These are phyloP conservation scores for Perkinsus olseni DNA, from an alignment of 169 alveolate genomes.

Conservation along the genomic window DNA sequence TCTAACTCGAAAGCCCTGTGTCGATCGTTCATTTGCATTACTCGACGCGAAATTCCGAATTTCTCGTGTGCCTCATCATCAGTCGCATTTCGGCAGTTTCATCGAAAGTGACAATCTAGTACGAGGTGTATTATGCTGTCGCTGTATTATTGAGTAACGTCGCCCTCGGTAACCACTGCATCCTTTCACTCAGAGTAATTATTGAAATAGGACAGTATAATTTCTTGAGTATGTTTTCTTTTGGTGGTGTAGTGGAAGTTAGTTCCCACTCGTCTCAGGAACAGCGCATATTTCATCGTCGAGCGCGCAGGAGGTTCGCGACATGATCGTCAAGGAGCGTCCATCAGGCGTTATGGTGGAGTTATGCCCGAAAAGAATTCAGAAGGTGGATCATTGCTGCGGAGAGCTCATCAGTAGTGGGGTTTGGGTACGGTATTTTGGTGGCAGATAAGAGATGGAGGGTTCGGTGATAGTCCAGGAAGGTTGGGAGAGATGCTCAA, in stretches of 20 bases:
- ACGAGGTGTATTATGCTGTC: not conserved
- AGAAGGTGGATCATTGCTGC: not conserved
- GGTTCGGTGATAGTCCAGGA: not conserved
- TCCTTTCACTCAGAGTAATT: too few relatives aligned
- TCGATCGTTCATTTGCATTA: too few relatives aligned
- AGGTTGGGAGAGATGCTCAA: not conserved
- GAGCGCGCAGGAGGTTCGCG: not conserved
- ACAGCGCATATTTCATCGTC: not conserved
- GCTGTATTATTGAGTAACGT: not conserved
- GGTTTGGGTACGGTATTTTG: not conserved
- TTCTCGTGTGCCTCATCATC: not conserved
- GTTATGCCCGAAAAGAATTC: not conserved
- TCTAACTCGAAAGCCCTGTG: too few relatives aligned
- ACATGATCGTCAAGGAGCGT: not conserved
- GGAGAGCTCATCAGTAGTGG: not conserved
- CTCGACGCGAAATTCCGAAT: not conserved
- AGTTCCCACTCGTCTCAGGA: not conserved
- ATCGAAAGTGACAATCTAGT: not conserved
- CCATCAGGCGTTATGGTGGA: not conserved
- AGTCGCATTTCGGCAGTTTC: not conserved
- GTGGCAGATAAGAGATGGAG: not conserved
- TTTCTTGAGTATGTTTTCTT: too few relatives aligned
- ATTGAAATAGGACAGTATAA: too few relatives aligned
- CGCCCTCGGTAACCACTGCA: too few relatives aligned
- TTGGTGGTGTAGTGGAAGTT: too few relatives aligned